Evolutionary conservation across 2,329 filamentous ascomycete species (phyloP), one percentile per base, ranked within the genome.

Genomic region (Fusarium newnesense): DNA sequence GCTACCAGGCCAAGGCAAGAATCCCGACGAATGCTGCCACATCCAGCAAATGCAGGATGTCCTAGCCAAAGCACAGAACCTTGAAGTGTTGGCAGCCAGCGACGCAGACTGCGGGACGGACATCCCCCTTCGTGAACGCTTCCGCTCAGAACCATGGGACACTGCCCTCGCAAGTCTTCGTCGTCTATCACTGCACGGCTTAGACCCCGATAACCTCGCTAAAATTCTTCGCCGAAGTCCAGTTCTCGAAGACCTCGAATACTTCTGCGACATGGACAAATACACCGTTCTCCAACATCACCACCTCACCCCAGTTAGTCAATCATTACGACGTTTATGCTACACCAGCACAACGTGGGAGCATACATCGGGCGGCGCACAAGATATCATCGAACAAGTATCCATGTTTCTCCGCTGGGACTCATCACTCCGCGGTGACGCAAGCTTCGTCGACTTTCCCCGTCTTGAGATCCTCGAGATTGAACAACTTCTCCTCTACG

Each of bases 11-110:
- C 74, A 78, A 24, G 67, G 72, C 13, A 77, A 73, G 53, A 63
- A 72, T 26, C 69, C 69, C 4, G 76, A 77, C n/a, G 74, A 76
- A 34, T 76, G 73, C 47, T 78, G 75, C 9, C 76, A 78, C 32
- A 78, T 78, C n/a, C 76, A 78, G 7, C 76, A 78, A 24, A 78
- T 78, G 76, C 76, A 78, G 32, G 76, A 78, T 18, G 72, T 78
- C 10, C 32, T 78, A 4, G 70, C 59, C 39, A 78, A 78, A 50
- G 76, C 76, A 0, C 74, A 78, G 34, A 78, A 78, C 5, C 74
- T 78, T 2, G 76, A 78, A 16, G 65, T 77, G 4, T 10, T 78
- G 7, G 73, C 70, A 26, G 76, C 76, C 1, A 78, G 69, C 21
- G 76, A 78, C 8, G 77, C 76, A 43, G 76, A 78, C 34, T 76